Conservation (phyloP, 345 rosid genomes). For the Gossypium mustelinum region DNA sequence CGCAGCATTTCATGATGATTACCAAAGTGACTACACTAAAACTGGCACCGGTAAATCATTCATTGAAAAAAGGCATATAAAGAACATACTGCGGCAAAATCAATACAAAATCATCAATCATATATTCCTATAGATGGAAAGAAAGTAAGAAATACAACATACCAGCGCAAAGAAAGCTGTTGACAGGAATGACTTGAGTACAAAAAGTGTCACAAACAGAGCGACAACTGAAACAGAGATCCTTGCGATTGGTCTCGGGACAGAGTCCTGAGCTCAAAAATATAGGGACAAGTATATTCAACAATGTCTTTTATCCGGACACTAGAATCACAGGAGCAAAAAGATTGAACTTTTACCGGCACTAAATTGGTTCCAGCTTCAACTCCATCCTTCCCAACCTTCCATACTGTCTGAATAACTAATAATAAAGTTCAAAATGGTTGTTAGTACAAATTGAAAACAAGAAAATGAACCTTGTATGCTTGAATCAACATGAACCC, state of each 20-base stretch:
- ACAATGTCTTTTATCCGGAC: neutral
- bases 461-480: constrained; percentile 5
- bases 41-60: neutral
- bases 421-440: constrained; percentile 8
- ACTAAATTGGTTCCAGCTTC: constrained; percentile 78
- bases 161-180: constrained; percentile 87
- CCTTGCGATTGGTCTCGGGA: constrained; percentile 65
- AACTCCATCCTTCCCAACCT: constrained; percentile 76
- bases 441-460: constrained; percentile 4
- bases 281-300: neutral
- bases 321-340: constrained; percentile 7
- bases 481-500: constrained; percentile 8
- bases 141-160: constrained; percentile 17
- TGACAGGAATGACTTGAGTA: constrained; percentile 61
- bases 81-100: neutral
- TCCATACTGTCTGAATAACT: constrained; percentile 77
- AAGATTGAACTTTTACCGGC: constrained; percentile 57
- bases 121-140: neutral
- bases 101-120: constrained; percentile 5
- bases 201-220: constrained; percentile 45
- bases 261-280: constrained; percentile 36
- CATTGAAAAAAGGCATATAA: neutral
- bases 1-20: neutral
- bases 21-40: neutral
- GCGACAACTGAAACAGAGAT: constrained; percentile 48